Evolutionary conservation across 495 filamentous ascomycete genomes (phyloP), one percentile per base, ranked within the genome.

Genomic region (Tuber indicum): DNA sequence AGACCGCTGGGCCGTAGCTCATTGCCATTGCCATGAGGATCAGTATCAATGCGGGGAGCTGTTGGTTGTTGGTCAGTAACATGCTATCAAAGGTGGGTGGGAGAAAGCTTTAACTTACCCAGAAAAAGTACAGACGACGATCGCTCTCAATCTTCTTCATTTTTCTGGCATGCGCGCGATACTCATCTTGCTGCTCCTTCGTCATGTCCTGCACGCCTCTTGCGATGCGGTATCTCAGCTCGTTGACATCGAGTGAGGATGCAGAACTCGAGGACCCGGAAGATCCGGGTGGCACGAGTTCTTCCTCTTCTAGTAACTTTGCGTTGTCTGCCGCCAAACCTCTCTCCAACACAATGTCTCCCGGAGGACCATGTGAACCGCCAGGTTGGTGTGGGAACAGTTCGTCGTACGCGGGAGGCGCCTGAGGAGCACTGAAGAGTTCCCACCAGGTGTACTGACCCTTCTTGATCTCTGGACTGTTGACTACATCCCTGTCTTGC

Each of bases 91-190:
- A 73, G 44, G 14, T 14, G 77, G 49, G 73, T 70, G 10, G 78
- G 73, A 72, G 49, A 19, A 66, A 43, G 23, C 83, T 85, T 82
- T 17, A 36, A 80, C 87, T 86, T 89, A 94, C 93, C 93, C 93
- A 96, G 82, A 96, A 87, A 83, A 94, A 92, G 85, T 92, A 95
- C 66, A 96, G 86, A 83, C 93, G 94, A 79, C 91, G 87, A 83
- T 96, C 93, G 77, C 88, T 90, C 66, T 88, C 89, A 58, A 94
- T 85, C 77, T 87, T 88, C 87, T 94, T 94, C 83, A 94, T 89
- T 81, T 91, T 92, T 77, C 88, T 87, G 46, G 91, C 91, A 83
- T 94, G 92, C 71, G 91, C 91, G 71, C 90, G 87, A 72, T 90
- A 86, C 78, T 91, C 89, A 78, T 91, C 91, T 83, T 92, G 91